A percentile compares a stretch with the other conserved stretches of the same genome.
Evolutionary conservation across 139 green algal genomes (phyloP).

Genomic region (Tetradesmus obliquus): DNA sequence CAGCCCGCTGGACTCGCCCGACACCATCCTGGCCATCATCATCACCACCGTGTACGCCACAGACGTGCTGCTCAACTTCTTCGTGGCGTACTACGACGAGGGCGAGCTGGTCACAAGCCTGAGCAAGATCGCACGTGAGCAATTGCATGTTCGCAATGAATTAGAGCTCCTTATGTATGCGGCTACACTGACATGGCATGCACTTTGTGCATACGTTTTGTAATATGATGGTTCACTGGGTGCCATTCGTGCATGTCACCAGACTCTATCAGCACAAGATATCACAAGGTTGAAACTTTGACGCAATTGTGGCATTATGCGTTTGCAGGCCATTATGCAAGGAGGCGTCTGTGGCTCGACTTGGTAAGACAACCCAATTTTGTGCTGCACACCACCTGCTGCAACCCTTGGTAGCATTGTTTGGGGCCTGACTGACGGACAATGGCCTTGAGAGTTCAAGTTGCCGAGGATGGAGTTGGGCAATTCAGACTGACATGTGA

Average conservation of each 20-base stretch:
- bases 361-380: not conserved
- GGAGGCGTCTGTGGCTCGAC: not conserved
- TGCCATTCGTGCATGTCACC: not conserved
- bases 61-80: conserved; percentile 50
- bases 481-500: no score
- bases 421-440: no score
- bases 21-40: conserved; percentile 43
- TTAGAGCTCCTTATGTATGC: not conserved
- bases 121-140: conserved; percentile 24
- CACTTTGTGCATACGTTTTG: not conserved
- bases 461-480: no score
- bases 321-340: conserved; percentile 18
- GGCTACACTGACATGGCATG: not conserved
- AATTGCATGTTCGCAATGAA: not conserved
- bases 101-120: conserved; percentile 13
- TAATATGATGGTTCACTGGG: not conserved
- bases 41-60: conserved; percentile 39
- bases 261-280: not conserved
- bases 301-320: not conserved
- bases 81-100: conserved; percentile 36
- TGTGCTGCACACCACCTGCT: not conserved
- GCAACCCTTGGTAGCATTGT: no score
- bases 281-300: not conserved
- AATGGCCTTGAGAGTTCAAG: no score
- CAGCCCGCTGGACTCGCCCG: conserved; percentile 26